Conservation (phyloP, 176 grass and related monocot species). For the Lolium multiflorum region DNA sequence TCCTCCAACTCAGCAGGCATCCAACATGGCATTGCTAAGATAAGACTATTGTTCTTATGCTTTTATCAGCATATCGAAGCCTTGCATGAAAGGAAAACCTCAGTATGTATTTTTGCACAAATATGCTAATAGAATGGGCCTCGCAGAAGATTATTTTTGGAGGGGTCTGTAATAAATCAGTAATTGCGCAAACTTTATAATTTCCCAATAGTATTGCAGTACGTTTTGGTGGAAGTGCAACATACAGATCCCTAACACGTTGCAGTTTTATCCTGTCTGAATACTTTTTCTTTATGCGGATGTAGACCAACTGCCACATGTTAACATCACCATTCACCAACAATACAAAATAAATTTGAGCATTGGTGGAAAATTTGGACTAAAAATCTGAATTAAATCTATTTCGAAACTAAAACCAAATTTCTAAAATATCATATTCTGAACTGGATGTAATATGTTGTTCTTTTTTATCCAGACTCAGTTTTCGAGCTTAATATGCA, state of each 20-base stretch:
- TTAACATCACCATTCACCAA: not conserved
- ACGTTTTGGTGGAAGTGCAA: not conserved
- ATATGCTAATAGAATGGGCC: not conserved
- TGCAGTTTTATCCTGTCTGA: not conserved
- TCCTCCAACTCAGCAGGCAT: too few species aligned
- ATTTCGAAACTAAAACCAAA: not conserved
- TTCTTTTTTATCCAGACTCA: constrained; percentile 9
- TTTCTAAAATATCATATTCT: not conserved
- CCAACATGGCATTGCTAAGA: too few species aligned
- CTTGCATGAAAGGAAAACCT: not conserved
- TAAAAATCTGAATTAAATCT: not conserved
- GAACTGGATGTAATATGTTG: not conserved
- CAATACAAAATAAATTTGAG: not conserved
- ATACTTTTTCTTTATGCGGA: not conserved
- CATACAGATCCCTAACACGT: not conserved
- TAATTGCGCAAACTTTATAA: not conserved
- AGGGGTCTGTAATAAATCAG: not conserved
- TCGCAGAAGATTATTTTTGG: not conserved
- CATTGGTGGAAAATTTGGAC: not conserved
- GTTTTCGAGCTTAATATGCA: constrained; percentile 31
- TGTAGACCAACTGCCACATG: not conserved
- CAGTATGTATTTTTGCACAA: not conserved
- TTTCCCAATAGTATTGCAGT: not conserved
- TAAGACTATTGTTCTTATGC: too few species aligned
- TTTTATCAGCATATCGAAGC: not conserved